Percentiles rank a stretch among this genome's conserved stretches.
phyloP scores from a whole-genome alignment of 257 asterid genomes.

The Ophiorrhiza pumila region DNA sequence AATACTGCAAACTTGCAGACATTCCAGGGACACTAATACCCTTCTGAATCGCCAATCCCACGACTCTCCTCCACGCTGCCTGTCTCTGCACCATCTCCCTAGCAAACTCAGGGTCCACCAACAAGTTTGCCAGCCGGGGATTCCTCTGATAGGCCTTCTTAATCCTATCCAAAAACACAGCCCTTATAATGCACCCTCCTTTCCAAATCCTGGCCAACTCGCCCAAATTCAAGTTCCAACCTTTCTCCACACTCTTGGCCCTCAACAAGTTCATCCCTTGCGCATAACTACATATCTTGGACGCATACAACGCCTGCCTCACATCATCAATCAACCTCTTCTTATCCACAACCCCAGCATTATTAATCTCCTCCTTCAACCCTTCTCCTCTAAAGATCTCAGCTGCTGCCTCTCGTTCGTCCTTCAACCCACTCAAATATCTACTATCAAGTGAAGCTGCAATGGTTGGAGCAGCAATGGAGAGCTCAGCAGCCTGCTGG shows the following conservation, averaged over 20 bases:
- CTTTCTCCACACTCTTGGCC: constrained; percentile 83
- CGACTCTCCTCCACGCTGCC: constrained; percentile 91
- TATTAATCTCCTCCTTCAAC: constrained; percentile 45
- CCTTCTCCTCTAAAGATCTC: constrained; percentile 61
- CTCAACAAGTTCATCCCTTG: constrained; percentile 92
- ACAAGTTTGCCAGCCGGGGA: constrained; percentile 60
- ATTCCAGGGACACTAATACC: constrained; percentile 86
- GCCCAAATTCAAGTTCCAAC: constrained; percentile 84
- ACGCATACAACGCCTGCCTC: constrained; percentile 88
- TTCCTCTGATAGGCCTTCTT: constrained; percentile 88
- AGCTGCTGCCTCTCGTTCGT: constrained; percentile 61
- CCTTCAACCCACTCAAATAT: constrained; percentile 89
- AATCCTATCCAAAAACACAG: constrained; percentile 89
- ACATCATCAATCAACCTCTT: constrained; percentile 82
- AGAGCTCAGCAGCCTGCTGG: constrained; percentile 93
- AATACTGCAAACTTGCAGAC: constrained; percentile 90
- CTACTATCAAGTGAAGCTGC: constrained; percentile 81
- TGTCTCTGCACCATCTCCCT: constrained; percentile 97
- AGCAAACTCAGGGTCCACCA: constrained; percentile 86
- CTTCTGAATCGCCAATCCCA: constrained; percentile 62
- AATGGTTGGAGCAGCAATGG: constrained; percentile 88
- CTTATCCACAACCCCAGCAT: constrained; percentile 50
- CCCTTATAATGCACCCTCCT: constrained; percentile 94
- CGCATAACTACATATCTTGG: constrained; percentile 92
- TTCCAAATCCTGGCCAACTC: constrained; percentile 94